Evolutionary conservation across 495 filamentous ascomycete genomes (phyloP).

Genomic region (Penicillium longicatenatum): DNA sequence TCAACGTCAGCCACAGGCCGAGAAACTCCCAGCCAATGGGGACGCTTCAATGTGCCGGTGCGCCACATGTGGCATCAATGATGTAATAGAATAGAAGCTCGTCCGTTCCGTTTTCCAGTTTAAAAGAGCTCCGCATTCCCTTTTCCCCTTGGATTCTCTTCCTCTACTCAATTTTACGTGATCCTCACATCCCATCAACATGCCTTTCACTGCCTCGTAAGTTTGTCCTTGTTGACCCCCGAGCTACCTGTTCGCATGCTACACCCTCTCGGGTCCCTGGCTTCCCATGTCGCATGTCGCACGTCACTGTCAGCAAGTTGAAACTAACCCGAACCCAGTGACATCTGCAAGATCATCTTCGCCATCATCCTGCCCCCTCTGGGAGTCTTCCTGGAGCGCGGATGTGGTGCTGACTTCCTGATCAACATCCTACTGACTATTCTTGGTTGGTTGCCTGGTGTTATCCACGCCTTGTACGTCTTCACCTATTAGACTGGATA

Average conservation of each 20-base stretch:
- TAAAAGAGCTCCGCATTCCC: conserved; percentile 25
- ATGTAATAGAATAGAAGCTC: conserved; percentile 25
- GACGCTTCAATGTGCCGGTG: neutral
- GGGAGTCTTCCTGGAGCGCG: conserved; percentile 88
- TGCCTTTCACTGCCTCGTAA: conserved; percentile 69
- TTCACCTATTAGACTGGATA: neutral
- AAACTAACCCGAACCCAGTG: conserved; percentile 49
- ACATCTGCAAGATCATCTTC: conserved; percentile 91
- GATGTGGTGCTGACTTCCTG: conserved; percentile 77
- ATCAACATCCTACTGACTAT: conserved; percentile 89
- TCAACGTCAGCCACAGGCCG: conserved; percentile 9
- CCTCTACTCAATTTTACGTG: neutral
- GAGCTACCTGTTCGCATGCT: neutral
- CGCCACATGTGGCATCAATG: conserved; percentile 25
- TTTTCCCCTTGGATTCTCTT: conserved; percentile 8
- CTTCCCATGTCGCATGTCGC: neutral
- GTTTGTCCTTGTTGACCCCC: conserved; percentile 19
- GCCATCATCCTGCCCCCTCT: conserved; percentile 86
- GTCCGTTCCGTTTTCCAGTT: conserved; percentile 8
- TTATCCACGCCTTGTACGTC: conserved; percentile 71
- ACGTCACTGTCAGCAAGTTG: neutral
- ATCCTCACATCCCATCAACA: conserved; percentile 33
- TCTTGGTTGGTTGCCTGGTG: conserved; percentile 78
- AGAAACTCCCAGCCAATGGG: neutral
- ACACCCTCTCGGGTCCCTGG: neutral